These are phyloP conservation scores for Blastosporella zonata DNA, from an alignment of 1,284 basidiomycete species.

Conservation along the genomic window DNA sequence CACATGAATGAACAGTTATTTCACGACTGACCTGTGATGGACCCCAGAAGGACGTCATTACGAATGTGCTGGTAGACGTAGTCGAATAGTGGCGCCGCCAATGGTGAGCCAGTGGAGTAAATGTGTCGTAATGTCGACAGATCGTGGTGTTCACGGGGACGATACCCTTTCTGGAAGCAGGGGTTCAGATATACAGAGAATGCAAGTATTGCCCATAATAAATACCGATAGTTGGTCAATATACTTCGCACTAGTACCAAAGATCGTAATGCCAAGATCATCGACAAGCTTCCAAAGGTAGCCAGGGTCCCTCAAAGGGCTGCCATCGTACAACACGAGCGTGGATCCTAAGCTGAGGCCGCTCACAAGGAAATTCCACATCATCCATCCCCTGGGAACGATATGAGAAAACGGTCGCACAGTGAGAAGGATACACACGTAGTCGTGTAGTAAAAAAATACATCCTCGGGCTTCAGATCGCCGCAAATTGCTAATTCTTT, in stretches of 20 bases:
- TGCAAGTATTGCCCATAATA: conserved; percentile 13
- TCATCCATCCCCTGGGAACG: conserved; percentile 72
- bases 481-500: conserved; percentile 82
- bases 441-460: conserved; percentile 88
- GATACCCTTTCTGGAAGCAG: conserved; percentile 55
- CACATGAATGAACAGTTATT: conserved; percentile 7
- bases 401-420: conserved; percentile 10
- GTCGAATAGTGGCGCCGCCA: conserved; percentile 74
- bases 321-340: conserved; percentile 82
- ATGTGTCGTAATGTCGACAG: conserved; percentile 68
- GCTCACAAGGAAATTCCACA: conserved; percentile 80
- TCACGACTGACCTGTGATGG: conserved; percentile 64
- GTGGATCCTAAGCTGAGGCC: conserved; percentile 71
- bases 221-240: conserved; percentile 71
- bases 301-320: conserved; percentile 70
- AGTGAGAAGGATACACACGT: conserved; percentile 51
- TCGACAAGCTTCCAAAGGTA: conserved; percentile 76
- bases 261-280: conserved; percentile 72
- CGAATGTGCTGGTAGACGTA: conserved; percentile 75
- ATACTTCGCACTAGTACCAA: conserved; percentile 84
- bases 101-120: conserved; percentile 82
- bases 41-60: conserved; percentile 67
- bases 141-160: conserved; percentile 62
- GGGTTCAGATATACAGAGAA: conserved; percentile 10
- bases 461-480: conserved; percentile 66